Percentiles rank a stretch among this genome's conserved stretches.
Conservation (phyloP, 2,329 filamentous ascomycete genomes). For the Aspergillus tubingensis region DNA sequence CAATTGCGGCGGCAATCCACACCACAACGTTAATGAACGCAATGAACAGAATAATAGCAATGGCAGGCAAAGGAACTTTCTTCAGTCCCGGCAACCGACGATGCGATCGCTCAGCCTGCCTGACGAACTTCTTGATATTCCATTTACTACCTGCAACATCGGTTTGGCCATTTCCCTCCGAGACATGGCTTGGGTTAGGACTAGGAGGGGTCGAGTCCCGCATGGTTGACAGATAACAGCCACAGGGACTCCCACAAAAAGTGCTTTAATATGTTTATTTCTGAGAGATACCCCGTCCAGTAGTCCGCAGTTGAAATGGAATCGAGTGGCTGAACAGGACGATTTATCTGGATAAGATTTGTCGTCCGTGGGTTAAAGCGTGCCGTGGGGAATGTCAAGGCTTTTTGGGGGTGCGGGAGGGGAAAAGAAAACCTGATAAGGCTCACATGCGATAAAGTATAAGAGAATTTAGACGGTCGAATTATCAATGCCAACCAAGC, state of each 20-base stretch:
- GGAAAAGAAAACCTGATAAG: slow-evolving; percentile 2
- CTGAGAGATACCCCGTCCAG: too few relatives aligned
- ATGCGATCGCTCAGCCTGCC: slow-evolving; percentile 51
- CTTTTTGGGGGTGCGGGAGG: not conserved
- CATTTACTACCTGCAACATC: slow-evolving; percentile 28
- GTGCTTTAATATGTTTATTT: not conserved
- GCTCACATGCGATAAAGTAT: not conserved
- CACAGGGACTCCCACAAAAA: not conserved
- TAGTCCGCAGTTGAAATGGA: not conserved
- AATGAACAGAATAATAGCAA: slow-evolving; percentile 59
- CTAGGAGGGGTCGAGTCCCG: slow-evolving; percentile 11
- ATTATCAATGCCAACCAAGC: slow-evolving; percentile 11
- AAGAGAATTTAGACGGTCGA: slow-evolving; percentile 2
- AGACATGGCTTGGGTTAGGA: not conserved
- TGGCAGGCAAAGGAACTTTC: slow-evolving; percentile 57
- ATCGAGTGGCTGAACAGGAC: not conserved
- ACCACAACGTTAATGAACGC: slow-evolving; percentile 57
- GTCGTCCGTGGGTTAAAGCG: not conserved
- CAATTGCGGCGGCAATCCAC: slow-evolving; percentile 60
- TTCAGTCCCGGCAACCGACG: slow-evolving; percentile 56
- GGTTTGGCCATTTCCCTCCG: not conserved
- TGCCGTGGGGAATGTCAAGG: not conserved
- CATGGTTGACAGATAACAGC: slow-evolving; percentile 8
- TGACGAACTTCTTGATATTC: slow-evolving; percentile 33
- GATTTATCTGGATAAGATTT: not conserved